Conservation (phyloP, 306 rosid genomes). For the Myrica gale region DNA sequence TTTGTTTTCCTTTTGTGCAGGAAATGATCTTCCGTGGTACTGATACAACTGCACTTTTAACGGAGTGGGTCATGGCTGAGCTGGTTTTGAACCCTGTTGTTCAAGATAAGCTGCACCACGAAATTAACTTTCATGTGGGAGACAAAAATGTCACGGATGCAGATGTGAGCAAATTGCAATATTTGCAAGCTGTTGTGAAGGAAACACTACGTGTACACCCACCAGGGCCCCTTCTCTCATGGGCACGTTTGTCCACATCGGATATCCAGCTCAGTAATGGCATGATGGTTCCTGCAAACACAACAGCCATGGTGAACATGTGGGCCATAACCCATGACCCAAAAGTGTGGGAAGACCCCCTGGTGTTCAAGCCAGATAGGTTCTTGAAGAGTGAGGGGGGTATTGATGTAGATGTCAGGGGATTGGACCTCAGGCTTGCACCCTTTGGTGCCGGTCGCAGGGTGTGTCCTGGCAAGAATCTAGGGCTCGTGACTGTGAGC, state of each 20-base stretch:
- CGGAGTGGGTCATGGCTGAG: conserved; percentile 52
- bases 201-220: conserved; percentile 48
- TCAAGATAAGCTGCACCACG: conserved; percentile 32
- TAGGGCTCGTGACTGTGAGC: conserved; percentile 41
- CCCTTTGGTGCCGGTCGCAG: conserved; percentile 61
- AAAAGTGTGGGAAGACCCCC: conserved; percentile 31
- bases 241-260: conserved; percentile 56
- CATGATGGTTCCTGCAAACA: conserved; percentile 49
- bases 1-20: conserved; percentile 8
- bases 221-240: conserved; percentile 54
- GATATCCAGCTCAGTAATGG: conserved; percentile 54
- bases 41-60: conserved; percentile 45
- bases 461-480: conserved; percentile 52
- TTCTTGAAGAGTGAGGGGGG: conserved; percentile 44
- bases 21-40: conserved; percentile 60
- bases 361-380: conserved; percentile 47
- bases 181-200: conserved; percentile 40
- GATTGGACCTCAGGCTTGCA: conserved; percentile 51
- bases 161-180: conserved; percentile 36
- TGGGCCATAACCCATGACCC: conserved; percentile 53
- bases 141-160: conserved; percentile 28
- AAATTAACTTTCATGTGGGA: conserved; percentile 31
- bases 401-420: conserved; percentile 40
- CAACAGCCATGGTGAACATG: conserved; percentile 52
- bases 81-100: conserved; percentile 36